Evolutionary conservation across 2,329 filamentous ascomycete species (phyloP).

Genomic region (Triangularia verruculosa): DNA sequence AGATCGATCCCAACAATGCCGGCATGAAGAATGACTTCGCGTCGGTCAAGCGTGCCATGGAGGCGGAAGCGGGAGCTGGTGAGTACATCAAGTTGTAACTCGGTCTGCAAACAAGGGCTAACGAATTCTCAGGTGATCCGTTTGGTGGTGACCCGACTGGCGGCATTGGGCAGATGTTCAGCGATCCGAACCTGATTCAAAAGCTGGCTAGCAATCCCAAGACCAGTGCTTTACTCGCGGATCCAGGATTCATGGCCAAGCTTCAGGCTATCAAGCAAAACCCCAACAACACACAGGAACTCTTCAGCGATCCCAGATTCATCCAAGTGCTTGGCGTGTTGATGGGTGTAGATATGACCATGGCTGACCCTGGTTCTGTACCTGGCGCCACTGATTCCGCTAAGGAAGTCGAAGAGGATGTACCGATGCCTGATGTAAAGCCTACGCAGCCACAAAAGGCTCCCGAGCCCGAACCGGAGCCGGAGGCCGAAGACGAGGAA

Average conservation of each 20-base stretch:
- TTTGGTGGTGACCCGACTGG: conserved; percentile 57
- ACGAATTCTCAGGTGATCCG: conserved; percentile 3
- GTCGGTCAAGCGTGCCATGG: conserved; percentile 83
- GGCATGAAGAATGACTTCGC: conserved; percentile 87
- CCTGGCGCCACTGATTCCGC: conserved; percentile 33
- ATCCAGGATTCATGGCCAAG: conserved; percentile 86
- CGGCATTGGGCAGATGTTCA: conserved; percentile 90
- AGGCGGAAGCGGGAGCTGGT: conserved; percentile 56
- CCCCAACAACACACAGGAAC: conserved; percentile 71
- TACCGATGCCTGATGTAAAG: conserved; percentile 72
- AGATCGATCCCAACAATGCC: conserved; percentile 86
- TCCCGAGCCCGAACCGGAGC: conserved; percentile 51
- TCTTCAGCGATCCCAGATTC: conserved; percentile 88
- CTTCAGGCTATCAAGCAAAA: conserved; percentile 78
- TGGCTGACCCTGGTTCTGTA: conserved; percentile 43
- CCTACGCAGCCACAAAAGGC: conserved; percentile 54
- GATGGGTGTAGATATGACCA: conserved; percentile 88
- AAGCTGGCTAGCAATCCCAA: conserved; percentile 95
- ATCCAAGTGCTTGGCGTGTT: conserved; percentile 90
- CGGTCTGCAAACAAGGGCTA: not conserved
- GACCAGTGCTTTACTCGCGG: conserved; percentile 76
- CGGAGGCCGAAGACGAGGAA: conserved; percentile 76
- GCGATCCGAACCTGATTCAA: conserved; percentile 81
- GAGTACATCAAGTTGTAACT: not conserved
- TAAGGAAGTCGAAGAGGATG: conserved; percentile 65